Conservation (phyloP, 2,329 filamentous ascomycete genomes). For the Aspergillus pseudoglaucus region DNA sequence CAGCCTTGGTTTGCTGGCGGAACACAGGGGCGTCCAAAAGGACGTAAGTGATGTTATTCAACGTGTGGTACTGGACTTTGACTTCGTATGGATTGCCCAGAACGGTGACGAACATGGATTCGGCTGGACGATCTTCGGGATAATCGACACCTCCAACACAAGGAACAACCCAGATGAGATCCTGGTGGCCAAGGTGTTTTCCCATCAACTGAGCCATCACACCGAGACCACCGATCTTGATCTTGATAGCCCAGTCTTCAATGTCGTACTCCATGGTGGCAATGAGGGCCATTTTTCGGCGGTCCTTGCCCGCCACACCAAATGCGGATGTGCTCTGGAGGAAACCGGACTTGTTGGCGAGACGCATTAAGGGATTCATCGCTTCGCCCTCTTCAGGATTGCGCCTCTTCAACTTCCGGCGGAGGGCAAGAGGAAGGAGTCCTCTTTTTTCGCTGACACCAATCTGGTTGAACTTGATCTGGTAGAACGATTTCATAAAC, state of each 20-base stretch:
- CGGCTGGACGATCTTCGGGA: constrained; percentile 51
- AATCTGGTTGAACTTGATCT: constrained; percentile 56
- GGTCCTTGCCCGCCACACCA: constrained; percentile 22
- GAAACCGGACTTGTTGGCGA: constrained; percentile 31
- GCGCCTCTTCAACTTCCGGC: constrained; percentile 28
- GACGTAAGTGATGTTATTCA: constrained; percentile 63
- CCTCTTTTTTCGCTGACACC: constrained; percentile 48
- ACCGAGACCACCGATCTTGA: constrained; percentile 64
- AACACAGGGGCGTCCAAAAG: constrained; percentile 62
- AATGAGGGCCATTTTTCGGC: constrained; percentile 54
- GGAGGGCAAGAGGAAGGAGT: constrained; percentile 31
- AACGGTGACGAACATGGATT: constrained; percentile 58
- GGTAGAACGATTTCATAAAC: constrained; percentile 58
- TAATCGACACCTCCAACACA: constrained; percentile 60
- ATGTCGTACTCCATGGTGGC: constrained; percentile 69
- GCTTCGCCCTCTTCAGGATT: constrained; percentile 20
- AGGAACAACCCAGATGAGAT: constrained; percentile 60
- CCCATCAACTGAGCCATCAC: constrained; percentile 67
- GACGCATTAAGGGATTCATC: constrained; percentile 28
- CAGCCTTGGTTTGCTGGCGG: constrained; percentile 55
- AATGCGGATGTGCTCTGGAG: constrained; percentile 32
- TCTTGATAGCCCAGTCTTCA: constrained; percentile 63
- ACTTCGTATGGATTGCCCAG: constrained; percentile 56
- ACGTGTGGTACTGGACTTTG: constrained; percentile 56
- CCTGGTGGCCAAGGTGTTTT: constrained; percentile 57